Base-by-base conservation (phyloP, 345 rosid genomes). In the Eucalyptus polyanthemos region DNA sequence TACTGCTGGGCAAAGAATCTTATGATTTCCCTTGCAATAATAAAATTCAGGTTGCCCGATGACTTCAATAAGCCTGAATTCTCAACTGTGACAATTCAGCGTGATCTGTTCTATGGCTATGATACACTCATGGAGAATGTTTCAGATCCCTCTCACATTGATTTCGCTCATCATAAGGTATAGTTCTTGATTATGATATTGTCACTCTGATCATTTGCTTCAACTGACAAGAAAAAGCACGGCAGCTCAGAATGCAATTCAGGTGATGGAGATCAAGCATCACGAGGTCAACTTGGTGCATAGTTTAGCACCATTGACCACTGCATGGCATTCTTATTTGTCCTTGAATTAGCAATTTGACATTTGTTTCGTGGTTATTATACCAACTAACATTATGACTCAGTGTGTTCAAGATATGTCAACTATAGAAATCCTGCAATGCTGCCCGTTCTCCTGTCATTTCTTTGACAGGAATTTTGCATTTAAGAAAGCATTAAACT, bases 111-210 rank as follows among this genome's bases (percentile, higher is more conserved):
- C 88, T 96, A 98, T 91, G 98, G 98, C 51, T 98, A 97, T 89
- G 99, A 98, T 92, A 98, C 98, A 86, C 97, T 97, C 42, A 96
- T 98, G 99, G 99, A 98, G 91, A 98, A 98, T 76, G 99, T 98
- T 89, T 97, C 99, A 80, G 99, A 98, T 93, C 99, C 99, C 89
- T 97, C 99, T 56, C 99, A 97, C 91, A 97, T 98, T 76, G 96
- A 97, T 91, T 97, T 98, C 90, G 99, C 99, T 86, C 99, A 97
- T 95, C 99, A 97, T 93, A 97, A 95, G 99, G 98, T 97, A 89
- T 14, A 25, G 81, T 49, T 85, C 81, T 40, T 34, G 88, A 11
- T 58, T 80, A 31, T 47, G n/a, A 15, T 29, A 24, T 86, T 4
- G 8, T 37, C 25, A 37, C 15, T 72, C 27, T 72, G 13, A 42